phyloP scores from a whole-genome alignment of 306 rosid genomes.

The Pterocarpus santalinus region DNA sequence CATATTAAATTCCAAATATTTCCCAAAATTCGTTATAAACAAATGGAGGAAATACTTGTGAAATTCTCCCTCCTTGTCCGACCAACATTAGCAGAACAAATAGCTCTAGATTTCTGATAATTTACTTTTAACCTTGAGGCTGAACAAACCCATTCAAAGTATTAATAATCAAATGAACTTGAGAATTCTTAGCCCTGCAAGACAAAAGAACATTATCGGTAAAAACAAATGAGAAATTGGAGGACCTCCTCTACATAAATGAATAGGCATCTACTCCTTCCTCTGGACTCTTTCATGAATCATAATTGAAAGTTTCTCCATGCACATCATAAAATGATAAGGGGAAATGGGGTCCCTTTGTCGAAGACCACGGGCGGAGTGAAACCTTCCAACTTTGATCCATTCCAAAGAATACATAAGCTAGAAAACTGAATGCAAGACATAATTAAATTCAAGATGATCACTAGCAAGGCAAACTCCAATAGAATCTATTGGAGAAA shows the following conservation, averaged over 20 bases:
- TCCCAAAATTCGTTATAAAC: not conserved
- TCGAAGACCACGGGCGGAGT: not conserved
- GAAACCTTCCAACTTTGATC: not conserved
- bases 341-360: not conserved
- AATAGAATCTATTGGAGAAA: not conserved
- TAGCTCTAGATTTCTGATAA: not conserved
- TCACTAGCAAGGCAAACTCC: not conserved
- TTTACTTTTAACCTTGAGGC: not conserved
- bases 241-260: too few relatives aligned
- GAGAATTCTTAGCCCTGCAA: not conserved
- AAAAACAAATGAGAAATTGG: not conserved
- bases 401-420: not conserved
- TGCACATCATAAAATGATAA: not conserved
- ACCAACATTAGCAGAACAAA: not conserved
- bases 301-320: not conserved
- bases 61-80: too few relatives aligned
- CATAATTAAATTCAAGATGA: not conserved
- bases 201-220: not conserved
- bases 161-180: not conserved
- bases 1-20: not conserved
- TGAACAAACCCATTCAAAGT: not conserved
- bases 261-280: too few relatives aligned
- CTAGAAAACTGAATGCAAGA: not conserved
- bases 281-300: too few relatives aligned
- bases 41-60: not conserved